Base-by-base conservation (phyloP, 2,329 filamentous ascomycete species). In the Phyllosticta citribraziliensis region DNA sequence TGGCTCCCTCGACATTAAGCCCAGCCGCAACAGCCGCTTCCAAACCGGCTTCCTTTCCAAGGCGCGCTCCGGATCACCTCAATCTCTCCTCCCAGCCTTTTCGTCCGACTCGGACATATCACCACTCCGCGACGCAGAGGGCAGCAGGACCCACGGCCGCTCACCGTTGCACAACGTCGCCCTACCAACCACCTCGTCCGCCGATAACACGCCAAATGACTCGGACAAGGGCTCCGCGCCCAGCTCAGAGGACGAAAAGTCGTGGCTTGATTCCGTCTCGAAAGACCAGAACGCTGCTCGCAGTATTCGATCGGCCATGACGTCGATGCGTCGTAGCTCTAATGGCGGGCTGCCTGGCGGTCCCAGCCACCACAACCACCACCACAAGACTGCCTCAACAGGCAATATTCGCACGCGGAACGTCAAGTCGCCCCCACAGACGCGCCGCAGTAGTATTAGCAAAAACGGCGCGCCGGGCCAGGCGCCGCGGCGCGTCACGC, bases 31-130 rank as follows among this genome's bases (percentile, higher is more conserved):
- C 57, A 88, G 83, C 74, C 84, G 93, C 52, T 97, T 97, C 76
- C 89, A 96, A 68, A 83, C 91, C 2, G 93, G 93, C 5, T 96
- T 96, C 72, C 77, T 97, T 24, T 85, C 89, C 0, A 88, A 87
- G 72, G 85, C 77, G 51, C 67, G 70, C 1, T 20, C 22, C 9
- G 78, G 82, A 54, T 40, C 47, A 10, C 91, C 88, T 2, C 87
- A 88, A 3, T 74, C 83, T 4, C 80, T 83, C 14, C 82, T 84
- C 14, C 79, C 79, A 8, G 74, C 85, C 50, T 80, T 83, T 22
- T 83, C 84, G 3, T 85, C 84, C 20, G 84, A 86, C 62, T 79
- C 78, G 35, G 82, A 80, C 55, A 22, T 58, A 1, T 74, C 73
- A 24, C 78, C 79, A 24, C 72, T 80, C 19, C 73, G 76, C 53